Evolutionary conservation across 2,329 filamentous ascomycete species (phyloP).

Genomic region (Basipetospora chlamydospora): DNA sequence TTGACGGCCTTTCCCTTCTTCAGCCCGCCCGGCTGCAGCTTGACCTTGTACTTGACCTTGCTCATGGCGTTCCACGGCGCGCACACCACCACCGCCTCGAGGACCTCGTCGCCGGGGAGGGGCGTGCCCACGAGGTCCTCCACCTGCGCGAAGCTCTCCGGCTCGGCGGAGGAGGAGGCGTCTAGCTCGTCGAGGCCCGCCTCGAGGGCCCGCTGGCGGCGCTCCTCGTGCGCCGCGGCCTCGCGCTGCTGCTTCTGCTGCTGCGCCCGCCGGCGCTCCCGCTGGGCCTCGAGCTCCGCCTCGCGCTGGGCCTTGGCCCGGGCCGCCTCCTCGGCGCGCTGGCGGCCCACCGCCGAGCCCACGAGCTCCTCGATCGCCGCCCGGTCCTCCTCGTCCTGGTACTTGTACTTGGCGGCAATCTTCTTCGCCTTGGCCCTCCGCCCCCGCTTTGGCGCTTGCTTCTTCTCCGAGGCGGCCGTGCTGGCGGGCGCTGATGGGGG

Average conservation of each 20-base stretch:
- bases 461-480: slow-evolving; percentile 25
- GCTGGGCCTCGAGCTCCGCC: slow-evolving; percentile 48
- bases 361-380: slow-evolving; percentile 71
- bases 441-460: slow-evolving; percentile 44
- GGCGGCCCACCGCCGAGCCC: slow-evolving; percentile 55
- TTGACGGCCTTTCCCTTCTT: slow-evolving; percentile 94
- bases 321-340: slow-evolving; percentile 54
- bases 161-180: slow-evolving; percentile 50
- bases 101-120: slow-evolving; percentile 66
- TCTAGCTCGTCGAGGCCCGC: slow-evolving; percentile 22
- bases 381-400: slow-evolving; percentile 91
- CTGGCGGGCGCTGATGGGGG: too few relatives aligned
- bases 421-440: slow-evolving; percentile 78
- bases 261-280: slow-evolving; percentile 63
- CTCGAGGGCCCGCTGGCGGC: slow-evolving; percentile 43
- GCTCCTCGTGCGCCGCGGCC: slow-evolving; percentile 63
- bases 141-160: slow-evolving; percentile 40
- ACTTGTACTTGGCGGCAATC: slow-evolving; percentile 73
- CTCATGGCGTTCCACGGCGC: slow-evolving; percentile 49
- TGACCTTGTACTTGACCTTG: slow-evolving; percentile 83
- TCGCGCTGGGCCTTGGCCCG: slow-evolving; percentile 54
- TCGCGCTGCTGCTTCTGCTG: slow-evolving; percentile 64
- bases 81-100: slow-evolving; percentile 50
- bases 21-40: slow-evolving; percentile 74
- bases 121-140: slow-evolving; percentile 67